Evolutionary conservation across 2,329 filamentous ascomycete species (phyloP).

Genomic region (Massarina eburnea): DNA sequence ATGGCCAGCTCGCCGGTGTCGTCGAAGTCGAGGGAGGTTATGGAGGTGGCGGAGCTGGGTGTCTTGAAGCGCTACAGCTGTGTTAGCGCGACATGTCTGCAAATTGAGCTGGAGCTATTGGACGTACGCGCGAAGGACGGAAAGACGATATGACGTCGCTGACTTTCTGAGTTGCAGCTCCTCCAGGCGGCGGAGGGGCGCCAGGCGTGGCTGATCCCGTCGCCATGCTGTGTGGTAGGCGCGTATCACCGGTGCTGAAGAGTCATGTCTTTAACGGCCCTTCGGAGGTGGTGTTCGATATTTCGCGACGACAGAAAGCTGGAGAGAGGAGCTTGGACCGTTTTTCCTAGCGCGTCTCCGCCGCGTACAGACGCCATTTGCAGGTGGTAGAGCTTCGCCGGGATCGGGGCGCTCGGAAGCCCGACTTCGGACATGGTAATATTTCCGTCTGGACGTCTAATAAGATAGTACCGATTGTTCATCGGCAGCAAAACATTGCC

Average conservation of each 20-base stretch:
- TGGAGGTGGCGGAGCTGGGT: slow-evolving; percentile 56
- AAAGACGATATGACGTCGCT: slow-evolving; percentile 77
- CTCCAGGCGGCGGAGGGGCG: slow-evolving; percentile 35
- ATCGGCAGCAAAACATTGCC: too few relatives aligned
- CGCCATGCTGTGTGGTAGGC: slow-evolving; percentile 26
- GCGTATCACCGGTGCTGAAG: slow-evolving; percentile 2
- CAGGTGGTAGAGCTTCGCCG: slow-evolving; percentile 7
- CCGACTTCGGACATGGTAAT: too few relatives aligned
- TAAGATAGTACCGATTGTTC: too few relatives aligned
- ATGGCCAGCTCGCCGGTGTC: slow-evolving; percentile 92
- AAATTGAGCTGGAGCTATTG: not conserved
- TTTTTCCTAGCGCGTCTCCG: too few relatives aligned
- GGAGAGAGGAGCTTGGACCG: not conserved
- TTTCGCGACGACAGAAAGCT: not conserved
- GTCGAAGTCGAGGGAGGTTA: slow-evolving; percentile 94
- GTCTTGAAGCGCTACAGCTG: slow-evolving; percentile 48
- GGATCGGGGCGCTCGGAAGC: slow-evolving; percentile 9
- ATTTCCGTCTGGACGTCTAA: too few relatives aligned
- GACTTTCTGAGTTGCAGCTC: slow-evolving; percentile 58
- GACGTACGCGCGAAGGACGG: slow-evolving; percentile 73
- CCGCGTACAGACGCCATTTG: not conserved
- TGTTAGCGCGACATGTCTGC: slow-evolving; percentile 12
- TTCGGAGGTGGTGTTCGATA: not conserved
- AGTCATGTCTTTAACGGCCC: slow-evolving; percentile 4
- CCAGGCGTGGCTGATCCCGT: slow-evolving; percentile 37